Base-by-base conservation (phyloP, 257 asterid genomes). In the Phtheirospermum japonicum region DNA sequence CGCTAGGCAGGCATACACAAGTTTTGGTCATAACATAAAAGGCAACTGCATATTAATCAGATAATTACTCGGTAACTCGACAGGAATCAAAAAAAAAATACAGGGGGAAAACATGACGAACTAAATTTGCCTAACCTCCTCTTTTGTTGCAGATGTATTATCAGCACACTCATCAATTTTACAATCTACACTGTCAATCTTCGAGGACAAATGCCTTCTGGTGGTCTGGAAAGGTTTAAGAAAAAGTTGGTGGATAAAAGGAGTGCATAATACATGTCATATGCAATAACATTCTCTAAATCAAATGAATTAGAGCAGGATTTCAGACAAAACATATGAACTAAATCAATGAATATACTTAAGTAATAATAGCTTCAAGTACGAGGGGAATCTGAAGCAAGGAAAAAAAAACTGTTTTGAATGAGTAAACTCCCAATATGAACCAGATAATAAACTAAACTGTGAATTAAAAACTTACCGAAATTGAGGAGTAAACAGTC, bases 101-200 rank as follows among this genome's bases (percentile, higher is more conserved):
- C 13, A 52, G 63, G 58, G 11, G 54, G 23, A 2, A 60, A 60
- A 17, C 55, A 6, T n/a, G 58, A 53, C 68, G 36, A 39, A 61
- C 18, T 49, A 50, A 57, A 34, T 65, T 50, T 62, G 61, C 45
- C 94, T 72, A 39, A 87, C 97, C 94, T 87, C 89, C 5, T 73
- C 93, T 60, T 69, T 87, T 16, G 88, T 81, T 51, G 89, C 86
- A 64, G 72, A 60, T 52, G 86, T 67, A 73, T 74, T 73, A 33
- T 81, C 89, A 33, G 74, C 71, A 73, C 83, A 80, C 70, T 87
- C 97, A 8, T 90, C 94, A 61, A 90, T 62, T 74, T 90, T 94
- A 67, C 80, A 62, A 67, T 84, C 95, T 59, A 81, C 89, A 4
- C 81, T 76, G 64, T 87, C 89, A 63, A 94, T 82, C 61, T 80